Evolutionary conservation across 768 basidiomycete species (phyloP).

Genomic region (Leccinum aurantiacum): DNA sequence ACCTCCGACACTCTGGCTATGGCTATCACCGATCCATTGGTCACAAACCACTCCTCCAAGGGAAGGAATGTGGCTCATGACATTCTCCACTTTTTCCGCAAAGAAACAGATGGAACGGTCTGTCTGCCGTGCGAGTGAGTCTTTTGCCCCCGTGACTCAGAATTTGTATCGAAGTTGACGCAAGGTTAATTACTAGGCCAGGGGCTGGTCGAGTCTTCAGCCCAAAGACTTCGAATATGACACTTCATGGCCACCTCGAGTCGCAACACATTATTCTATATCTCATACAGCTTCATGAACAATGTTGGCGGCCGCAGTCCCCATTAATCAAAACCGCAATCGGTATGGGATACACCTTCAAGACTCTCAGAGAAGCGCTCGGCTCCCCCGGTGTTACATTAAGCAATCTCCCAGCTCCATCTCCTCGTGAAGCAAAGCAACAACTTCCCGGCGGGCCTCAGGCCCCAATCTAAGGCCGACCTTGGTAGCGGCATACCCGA

Average conservation of each 20-base stretch:
- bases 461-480: neutral
- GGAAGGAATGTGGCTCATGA: neutral
- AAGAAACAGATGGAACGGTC: neutral
- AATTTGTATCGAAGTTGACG: neutral
- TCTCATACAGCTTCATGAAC: too few relatives aligned
- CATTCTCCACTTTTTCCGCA: neutral
- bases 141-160: neutral
- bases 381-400: neutral
- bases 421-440: neutral
- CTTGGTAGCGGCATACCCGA: neutral
- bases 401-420: neutral
- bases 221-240: too few relatives aligned
- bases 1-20: too few relatives aligned
- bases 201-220: neutral
- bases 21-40: too few relatives aligned
- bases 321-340: neutral
- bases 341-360: neutral
- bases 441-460: neutral
- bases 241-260: too few relatives aligned
- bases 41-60: too few relatives aligned
- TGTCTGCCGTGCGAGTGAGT: neutral
- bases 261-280: too few relatives aligned
- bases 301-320: too few relatives aligned
- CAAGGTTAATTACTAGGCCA: neutral
- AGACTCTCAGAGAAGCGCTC: neutral